Evolutionary conservation across 1,284 basidiomycete species (phyloP), one percentile per base, ranked within the genome.

Genomic region (Cryptococcus sp.): DNA sequence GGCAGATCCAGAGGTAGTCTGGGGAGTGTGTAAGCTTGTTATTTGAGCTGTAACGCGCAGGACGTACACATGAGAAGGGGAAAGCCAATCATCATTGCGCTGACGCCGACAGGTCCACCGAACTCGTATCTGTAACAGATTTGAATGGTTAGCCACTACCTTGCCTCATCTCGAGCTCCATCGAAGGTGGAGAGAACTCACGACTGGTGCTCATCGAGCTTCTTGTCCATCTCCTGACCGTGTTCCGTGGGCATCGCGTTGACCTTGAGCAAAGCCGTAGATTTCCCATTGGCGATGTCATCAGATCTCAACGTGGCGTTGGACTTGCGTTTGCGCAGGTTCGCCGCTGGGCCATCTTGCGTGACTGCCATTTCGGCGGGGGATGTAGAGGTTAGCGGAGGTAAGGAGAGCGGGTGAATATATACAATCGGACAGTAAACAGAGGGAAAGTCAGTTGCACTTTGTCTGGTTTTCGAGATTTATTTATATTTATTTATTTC

Each of bases 1-100:
- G 84, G 73, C 96, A 99, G 67, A 93, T 92, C 91, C 93, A 98
- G 66, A 99, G 86, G 81, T 99, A 99, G 80, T 98, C 98, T 94
- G 93, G 92, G 63, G 91, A 83, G 19, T 16, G 23, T 23, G 16
- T 20, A 47, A 16, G 16, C 19, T 4, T 10, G 50, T 6, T 10
- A 11, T 38, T 17, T n/a, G 7, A 17, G 38, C 35, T 39, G 10
- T 39, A 11, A 27, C 20, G 42, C 4, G 27, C 13, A 25, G 19
- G 13, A 73, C 77, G 65, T 53, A 79, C 78, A 80, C 79, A 80
- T 80, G 35, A 80, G 61, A 19, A 70, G 38, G 0, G 95, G 95
- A 78, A 99, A 99, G 53, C 90, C 87, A 30, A 88, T 83, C 90
- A 99, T 99, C 83, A 99, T 98, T 30, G 89, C 89, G 11, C 87